Evolutionary conservation across 805 yeast species (phyloP).

Genomic region (Yarrowia alimentaria): DNA sequence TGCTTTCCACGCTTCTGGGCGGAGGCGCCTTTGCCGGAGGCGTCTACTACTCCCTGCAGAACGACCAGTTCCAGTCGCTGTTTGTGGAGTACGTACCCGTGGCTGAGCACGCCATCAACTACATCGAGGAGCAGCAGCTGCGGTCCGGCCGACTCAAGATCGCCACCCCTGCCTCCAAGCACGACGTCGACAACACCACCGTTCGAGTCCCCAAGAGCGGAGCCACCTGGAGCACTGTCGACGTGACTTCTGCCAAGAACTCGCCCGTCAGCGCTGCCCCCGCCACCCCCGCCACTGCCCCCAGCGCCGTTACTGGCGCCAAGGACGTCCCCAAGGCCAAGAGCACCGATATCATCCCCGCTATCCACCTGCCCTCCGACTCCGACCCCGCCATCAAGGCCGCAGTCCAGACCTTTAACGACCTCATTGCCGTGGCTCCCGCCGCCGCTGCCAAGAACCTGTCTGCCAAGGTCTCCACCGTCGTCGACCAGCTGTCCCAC

Average conservation of each 20-base stretch:
- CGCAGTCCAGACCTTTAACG: constrained; percentile 23
- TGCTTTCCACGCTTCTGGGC: constrained; percentile 34
- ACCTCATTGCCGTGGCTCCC: constrained; percentile 29
- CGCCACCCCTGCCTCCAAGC: constrained; percentile 10
- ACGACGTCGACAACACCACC: constrained; percentile 23
- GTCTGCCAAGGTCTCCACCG: constrained; percentile 34
- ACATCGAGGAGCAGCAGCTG: constrained; percentile 46
- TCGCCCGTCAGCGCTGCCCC: constrained; percentile 31
- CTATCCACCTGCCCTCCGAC: constrained; percentile 9
- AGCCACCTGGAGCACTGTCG: constrained; percentile 31
- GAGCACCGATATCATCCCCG: constrained; percentile 7
- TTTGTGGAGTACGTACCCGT: constrained; percentile 65
- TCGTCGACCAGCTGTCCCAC: constrained; percentile 34
- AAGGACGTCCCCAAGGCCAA: constrained; percentile 27
- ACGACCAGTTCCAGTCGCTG: constrained; percentile 58
- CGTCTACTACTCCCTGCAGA: constrained; percentile 54
- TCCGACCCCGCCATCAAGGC: constrained; percentile 13
- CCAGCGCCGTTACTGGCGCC: constrained; percentile 29
- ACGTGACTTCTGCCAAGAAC: constrained; percentile 28
- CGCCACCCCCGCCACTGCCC: constrained; percentile 30
- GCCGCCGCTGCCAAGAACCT: constrained; percentile 30
- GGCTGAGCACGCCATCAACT: constrained; percentile 55
- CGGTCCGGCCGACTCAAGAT: constrained; percentile 28
- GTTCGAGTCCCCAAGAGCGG: constrained; percentile 34
- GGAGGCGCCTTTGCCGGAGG: constrained; percentile 56